A percentile compares a stretch with the other conserved stretches of the same genome.
Evolutionary conservation across 1,284 basidiomycete species (phyloP).

Genomic region (Violaceomyces palustris): DNA sequence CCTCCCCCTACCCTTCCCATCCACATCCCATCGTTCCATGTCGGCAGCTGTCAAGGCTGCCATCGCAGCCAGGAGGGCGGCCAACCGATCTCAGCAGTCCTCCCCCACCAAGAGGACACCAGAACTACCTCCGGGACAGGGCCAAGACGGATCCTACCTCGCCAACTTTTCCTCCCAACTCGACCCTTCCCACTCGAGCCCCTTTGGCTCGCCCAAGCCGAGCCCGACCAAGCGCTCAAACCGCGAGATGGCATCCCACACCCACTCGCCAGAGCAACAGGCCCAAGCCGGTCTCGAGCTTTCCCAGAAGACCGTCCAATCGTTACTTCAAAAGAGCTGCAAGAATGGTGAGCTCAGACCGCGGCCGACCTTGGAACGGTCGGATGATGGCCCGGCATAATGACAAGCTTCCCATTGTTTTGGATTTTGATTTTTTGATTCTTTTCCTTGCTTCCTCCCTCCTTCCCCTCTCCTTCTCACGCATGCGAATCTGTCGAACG

Average conservation of each 20-base stretch:
- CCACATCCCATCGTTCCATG: slow-evolving; percentile 11
- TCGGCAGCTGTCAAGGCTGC: slow-evolving; percentile 40
- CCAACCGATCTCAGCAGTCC: slow-evolving; percentile 15
- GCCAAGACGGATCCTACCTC: slow-evolving; percentile 2
- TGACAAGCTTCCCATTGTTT: neutral
- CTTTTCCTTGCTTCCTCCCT: neutral
- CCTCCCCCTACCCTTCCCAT: neutral
- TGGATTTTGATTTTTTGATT: neutral
- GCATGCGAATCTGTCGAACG: no score
- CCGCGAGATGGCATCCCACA: no score
- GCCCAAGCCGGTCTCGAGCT: slow-evolving; percentile 6
- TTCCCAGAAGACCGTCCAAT: slow-evolving; percentile 20
- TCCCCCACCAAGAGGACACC: slow-evolving; percentile 18
- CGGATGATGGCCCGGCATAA: no score
- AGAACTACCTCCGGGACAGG: slow-evolving; percentile 3
- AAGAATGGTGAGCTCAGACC: slow-evolving; percentile 17
- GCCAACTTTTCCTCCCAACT: slow-evolving; percentile 17
- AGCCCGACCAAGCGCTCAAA: no score
- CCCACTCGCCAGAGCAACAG: neutral
- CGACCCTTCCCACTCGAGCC: slow-evolving; percentile 28
- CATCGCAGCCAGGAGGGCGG: slow-evolving; percentile 30
- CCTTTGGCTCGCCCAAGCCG: slow-evolving; percentile 32
- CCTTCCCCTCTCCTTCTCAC: no score
- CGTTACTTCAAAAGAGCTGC: slow-evolving; percentile 19
- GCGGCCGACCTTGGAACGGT: no score